These are phyloP conservation scores for Neltuma alba DNA, from an alignment of 306 rosid species.

Conservation along the genomic window DNA sequence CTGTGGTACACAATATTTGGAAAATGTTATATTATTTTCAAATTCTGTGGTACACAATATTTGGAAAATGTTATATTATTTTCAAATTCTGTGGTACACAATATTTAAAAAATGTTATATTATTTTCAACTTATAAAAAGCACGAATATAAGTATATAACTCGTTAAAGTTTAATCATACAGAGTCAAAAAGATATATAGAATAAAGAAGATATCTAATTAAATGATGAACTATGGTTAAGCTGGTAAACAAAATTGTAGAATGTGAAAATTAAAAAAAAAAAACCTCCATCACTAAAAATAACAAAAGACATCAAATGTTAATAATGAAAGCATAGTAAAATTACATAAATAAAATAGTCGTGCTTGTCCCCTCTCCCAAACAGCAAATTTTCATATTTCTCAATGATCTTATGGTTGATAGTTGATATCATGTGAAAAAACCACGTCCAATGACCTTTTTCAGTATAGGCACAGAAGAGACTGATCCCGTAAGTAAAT, in stretches of 20 bases:
- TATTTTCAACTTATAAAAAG: not conserved
- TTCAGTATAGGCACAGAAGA: not conserved
- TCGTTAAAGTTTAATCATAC: not conserved
- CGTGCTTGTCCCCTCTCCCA: not conserved
- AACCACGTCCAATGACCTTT: not conserved
- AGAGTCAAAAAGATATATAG: not conserved
- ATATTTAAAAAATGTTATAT: no score
- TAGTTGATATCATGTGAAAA: no score
- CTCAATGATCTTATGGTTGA: not conserved
- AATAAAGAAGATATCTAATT: not conserved
- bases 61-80: no score
- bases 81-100: not conserved
- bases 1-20: not conserved
- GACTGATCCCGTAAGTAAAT: not conserved
- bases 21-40: no score
- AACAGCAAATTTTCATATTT: not conserved
- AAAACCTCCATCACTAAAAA: not conserved
- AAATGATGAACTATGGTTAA: not conserved
- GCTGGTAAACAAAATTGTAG: not conserved
- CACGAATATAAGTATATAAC: not conserved
- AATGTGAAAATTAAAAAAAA: not conserved
- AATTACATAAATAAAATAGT: not conserved
- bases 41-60: not conserved
- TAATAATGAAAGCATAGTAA: not conserved
- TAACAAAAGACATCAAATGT: not conserved